Evolutionary conservation across 148 eudicot species (phyloP).

Genomic region (Persicaria maculosa): DNA sequence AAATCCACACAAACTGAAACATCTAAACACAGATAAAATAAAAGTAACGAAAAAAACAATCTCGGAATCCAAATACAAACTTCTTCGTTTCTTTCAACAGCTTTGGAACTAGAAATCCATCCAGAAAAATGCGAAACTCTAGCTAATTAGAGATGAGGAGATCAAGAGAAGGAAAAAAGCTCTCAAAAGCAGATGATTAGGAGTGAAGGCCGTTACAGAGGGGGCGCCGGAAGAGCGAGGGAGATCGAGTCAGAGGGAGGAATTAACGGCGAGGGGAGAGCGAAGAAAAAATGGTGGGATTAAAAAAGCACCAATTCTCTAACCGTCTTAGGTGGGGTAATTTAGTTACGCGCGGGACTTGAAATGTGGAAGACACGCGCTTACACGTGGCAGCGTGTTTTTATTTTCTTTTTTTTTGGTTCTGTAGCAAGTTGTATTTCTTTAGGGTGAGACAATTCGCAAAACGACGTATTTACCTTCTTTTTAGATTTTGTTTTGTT

Average conservation of each 20-base stretch:
- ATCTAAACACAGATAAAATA: background rate
- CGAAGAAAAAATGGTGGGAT: slow-evolving; percentile 1
- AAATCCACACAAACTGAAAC: background rate
- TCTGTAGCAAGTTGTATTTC: background rate
- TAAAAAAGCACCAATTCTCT: slow-evolving; percentile 9
- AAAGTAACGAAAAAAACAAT: background rate
- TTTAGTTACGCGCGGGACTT: background rate
- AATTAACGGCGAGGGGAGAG: slow-evolving; percentile 6
- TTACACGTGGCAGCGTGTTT: slow-evolving; percentile 4
- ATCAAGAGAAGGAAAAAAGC: background rate
- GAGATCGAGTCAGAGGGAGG: background rate
- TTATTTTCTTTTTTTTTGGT: too few species aligned
- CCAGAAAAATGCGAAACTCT: background rate
- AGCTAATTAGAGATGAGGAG: background rate
- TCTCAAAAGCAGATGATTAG: background rate
- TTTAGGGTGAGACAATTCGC: background rate
- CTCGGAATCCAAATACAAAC: background rate
- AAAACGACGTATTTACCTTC: slow-evolving; percentile 7
- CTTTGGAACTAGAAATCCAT: background rate
- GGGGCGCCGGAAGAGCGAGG: slow-evolving; percentile 9
- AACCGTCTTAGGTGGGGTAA: slow-evolving; percentile 7
- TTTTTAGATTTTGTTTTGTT: background rate
- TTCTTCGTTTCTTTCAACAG: background rate
- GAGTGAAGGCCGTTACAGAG: background rate
- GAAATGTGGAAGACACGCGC: background rate